phyloP scores from a whole-genome alignment of 345 rosid genomes.

The Eucalyptus lansdowneana region DNA sequence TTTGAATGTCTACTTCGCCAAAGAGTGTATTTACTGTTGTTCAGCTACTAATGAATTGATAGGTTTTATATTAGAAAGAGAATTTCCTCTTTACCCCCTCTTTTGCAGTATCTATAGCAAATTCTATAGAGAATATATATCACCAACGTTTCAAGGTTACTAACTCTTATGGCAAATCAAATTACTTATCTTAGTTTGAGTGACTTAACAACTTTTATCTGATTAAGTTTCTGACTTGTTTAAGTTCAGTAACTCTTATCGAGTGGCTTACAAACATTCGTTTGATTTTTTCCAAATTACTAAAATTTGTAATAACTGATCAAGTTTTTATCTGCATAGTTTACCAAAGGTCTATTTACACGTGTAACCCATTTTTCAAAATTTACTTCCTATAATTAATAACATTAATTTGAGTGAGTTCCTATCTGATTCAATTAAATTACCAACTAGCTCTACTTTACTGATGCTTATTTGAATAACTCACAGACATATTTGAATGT shows the following conservation, averaged over 20 bases:
- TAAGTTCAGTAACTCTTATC: neutral
- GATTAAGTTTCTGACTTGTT: neutral
- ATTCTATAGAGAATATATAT: neutral
- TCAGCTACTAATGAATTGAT: neutral
- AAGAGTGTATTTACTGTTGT: neutral
- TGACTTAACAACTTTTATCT: neutral
- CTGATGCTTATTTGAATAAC: neutral
- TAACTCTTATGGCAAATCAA: neutral
- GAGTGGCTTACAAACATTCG: neutral
- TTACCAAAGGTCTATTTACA: neutral
- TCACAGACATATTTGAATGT: neutral
- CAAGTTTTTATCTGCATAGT: neutral
- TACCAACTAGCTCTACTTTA: neutral
- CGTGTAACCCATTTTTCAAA: neutral
- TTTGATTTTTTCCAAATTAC: neutral
- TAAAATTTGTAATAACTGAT: neutral
- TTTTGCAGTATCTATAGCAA: neutral
- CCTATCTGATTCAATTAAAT: neutral
- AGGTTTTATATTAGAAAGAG: neutral
- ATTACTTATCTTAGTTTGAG: neutral
- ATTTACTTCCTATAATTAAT: neutral
- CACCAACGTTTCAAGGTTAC: neutral
- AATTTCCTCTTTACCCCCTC: neutral
- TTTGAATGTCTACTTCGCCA: neutral
- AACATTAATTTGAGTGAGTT: neutral